Evolutionary conservation across 306 rosid genomes (phyloP).

Genomic region (Pachyrhizus erosus): DNA sequence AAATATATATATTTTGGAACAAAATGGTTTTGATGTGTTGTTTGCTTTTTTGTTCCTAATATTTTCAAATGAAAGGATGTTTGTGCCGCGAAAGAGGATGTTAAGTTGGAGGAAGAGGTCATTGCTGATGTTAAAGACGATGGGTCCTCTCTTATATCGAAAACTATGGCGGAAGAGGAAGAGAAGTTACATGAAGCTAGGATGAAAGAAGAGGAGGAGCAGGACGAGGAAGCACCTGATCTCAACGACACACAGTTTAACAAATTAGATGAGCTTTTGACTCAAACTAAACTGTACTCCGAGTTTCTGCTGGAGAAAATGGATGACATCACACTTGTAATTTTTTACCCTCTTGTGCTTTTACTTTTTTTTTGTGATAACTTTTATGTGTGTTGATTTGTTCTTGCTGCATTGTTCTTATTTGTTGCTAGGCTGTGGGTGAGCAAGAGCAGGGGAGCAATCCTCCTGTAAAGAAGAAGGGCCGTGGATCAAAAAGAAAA

Average conservation of each 20-base stretch:
- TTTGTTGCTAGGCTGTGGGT: slow-evolving; percentile 58
- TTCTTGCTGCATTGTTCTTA: slow-evolving; percentile 26
- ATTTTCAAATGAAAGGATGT: slow-evolving; percentile 50
- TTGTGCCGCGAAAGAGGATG: slow-evolving; percentile 50
- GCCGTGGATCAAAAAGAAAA: slow-evolving; percentile 78
- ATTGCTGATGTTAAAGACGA: slow-evolving; percentile 48
- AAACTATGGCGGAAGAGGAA: slow-evolving; percentile 66
- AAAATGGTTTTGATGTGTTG: slow-evolving; percentile 18
- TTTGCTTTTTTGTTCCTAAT: not conserved
- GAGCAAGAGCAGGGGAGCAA: slow-evolving; percentile 59
- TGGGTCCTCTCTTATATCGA: slow-evolving; percentile 54
- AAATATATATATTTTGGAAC: not conserved
- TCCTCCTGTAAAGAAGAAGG: slow-evolving; percentile 52
- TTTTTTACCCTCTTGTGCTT: not conserved
- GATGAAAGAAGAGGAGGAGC: slow-evolving; percentile 64
- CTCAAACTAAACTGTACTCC: slow-evolving; percentile 80
- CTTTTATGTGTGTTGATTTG: not conserved
- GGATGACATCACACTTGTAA: slow-evolving; percentile 85
- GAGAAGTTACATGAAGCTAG: slow-evolving; percentile 64
- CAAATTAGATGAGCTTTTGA: slow-evolving; percentile 91
- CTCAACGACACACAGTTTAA: slow-evolving; percentile 71
- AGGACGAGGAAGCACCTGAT: slow-evolving; percentile 38
- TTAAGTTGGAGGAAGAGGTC: slow-evolving; percentile 52
- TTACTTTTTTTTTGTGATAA: not conserved
- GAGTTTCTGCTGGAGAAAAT: slow-evolving; percentile 93